A percentile compares a stretch with the other conserved stretches of the same genome.
These are phyloP conservation scores for Fusarium graminum DNA, from an alignment of 2,329 filamentous ascomycete species.

Conservation along the genomic window DNA sequence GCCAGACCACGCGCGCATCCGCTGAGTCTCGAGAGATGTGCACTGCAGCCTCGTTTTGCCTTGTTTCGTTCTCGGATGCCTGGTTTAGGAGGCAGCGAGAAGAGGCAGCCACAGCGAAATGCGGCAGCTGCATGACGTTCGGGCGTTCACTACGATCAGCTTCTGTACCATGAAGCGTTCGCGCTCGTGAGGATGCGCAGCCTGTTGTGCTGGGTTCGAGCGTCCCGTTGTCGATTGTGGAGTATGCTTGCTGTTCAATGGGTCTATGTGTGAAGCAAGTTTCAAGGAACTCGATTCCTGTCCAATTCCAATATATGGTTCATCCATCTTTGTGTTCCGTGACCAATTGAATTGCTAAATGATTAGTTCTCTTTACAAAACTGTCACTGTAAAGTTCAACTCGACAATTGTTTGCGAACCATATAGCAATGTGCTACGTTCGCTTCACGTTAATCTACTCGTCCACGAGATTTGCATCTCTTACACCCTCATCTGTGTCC, in stretches of 20 bases:
- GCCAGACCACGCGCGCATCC: conserved; percentile 19
- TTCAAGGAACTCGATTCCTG: conserved; percentile 27
- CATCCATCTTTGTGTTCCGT: conserved; percentile 23
- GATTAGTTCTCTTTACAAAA: neutral
- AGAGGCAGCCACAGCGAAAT: conserved; percentile 31
- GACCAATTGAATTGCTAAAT: conserved; percentile 22
- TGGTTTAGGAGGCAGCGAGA: conserved; percentile 12
- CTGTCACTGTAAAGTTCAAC: neutral
- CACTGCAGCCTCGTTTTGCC: conserved; percentile 44
- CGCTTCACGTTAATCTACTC: conserved; percentile 47
- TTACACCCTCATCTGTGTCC: conserved; percentile 39
- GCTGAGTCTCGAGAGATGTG: conserved; percentile 16
- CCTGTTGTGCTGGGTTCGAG: conserved; percentile 24
- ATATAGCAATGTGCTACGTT: conserved; percentile 23
- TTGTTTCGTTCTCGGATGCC: conserved; percentile 8
- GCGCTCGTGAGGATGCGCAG: conserved; percentile 27
- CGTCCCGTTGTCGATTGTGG: conserved; percentile 21
- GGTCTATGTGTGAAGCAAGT: conserved; percentile 25
- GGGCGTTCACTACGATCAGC: conserved; percentile 15
- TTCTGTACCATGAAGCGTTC: neutral
- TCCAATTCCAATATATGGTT: conserved; percentile 16
- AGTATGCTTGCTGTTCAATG: conserved; percentile 5
- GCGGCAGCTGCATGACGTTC: conserved; percentile 31
- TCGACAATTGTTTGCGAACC: conserved; percentile 25
- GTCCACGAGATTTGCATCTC: conserved; percentile 35